Evolutionary conservation across 2,329 filamentous ascomycete genomes (phyloP).

Genomic region (Aulographum hederae): DNA sequence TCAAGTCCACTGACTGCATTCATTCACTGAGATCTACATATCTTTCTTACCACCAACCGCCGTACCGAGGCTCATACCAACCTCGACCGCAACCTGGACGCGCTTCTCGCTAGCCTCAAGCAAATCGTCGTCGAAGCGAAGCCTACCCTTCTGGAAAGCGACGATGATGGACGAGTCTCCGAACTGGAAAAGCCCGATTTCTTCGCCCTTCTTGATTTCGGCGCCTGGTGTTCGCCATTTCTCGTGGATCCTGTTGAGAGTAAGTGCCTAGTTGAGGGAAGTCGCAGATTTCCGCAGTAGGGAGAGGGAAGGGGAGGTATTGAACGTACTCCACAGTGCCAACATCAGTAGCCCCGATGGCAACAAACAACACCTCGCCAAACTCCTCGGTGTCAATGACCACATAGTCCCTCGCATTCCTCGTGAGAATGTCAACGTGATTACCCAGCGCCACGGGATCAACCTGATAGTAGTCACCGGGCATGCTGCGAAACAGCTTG

Average conservation of each 20-base stretch:
- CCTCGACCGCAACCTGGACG: conserved; percentile 5
- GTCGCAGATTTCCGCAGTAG: too few relatives aligned
- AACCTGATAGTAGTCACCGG: conserved; percentile 26
- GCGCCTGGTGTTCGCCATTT: conserved; percentile 13
- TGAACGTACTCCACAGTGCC: conserved; percentile 23
- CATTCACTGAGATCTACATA: too few relatives aligned
- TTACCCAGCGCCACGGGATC: conserved; percentile 17
- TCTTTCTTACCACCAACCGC: too few relatives aligned
- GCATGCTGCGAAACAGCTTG: conserved; percentile 18
- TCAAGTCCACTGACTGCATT: too few relatives aligned
- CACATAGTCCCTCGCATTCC: conserved; percentile 19
- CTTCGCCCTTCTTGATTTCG: conserved; percentile 20
- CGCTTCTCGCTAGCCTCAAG: conserved; percentile 7
- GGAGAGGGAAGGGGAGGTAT: too few relatives aligned
- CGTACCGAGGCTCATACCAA: conserved; percentile 5
- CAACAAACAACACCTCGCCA: conserved; percentile 23
- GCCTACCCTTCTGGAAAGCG: conserved; percentile 19
- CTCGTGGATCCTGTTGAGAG: conserved; percentile 17
- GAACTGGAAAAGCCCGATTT: conserved; percentile 23
- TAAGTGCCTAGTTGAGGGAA: too few relatives aligned
- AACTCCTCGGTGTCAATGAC: conserved; percentile 20
- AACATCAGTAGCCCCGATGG: conserved; percentile 22
- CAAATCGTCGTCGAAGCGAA: conserved; percentile 22
- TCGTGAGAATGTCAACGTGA: conserved; percentile 19
- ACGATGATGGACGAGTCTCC: conserved; percentile 23